Evolutionary conservation across 352 stramenopile genomes (phyloP).

Genomic region (Globisporangium radiosum): DNA sequence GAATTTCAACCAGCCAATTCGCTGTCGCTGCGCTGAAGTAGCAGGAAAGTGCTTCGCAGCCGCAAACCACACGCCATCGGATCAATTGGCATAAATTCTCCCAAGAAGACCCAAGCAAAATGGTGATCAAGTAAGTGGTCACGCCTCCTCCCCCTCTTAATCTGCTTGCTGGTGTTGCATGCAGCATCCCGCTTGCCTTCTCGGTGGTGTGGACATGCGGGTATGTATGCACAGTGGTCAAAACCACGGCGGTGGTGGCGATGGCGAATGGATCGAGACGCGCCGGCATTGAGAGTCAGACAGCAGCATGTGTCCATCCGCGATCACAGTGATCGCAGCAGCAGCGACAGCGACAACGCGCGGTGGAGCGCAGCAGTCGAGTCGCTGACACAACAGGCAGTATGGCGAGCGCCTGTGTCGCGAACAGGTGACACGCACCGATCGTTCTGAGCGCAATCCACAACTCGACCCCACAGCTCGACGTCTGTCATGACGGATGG

Average conservation of each 20-base stretch:
- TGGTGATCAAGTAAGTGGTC: constrained; percentile 87
- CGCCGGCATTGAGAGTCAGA: no score
- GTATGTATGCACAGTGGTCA: background rate
- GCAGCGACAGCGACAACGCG: background rate
- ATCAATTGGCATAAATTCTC: constrained; percentile 86
- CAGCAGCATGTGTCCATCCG: background rate
- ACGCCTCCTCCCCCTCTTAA: background rate
- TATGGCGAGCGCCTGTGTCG: no score
- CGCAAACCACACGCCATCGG: constrained; percentile 23
- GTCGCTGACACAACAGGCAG: background rate
- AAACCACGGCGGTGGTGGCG: background rate
- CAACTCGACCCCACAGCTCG: no score
- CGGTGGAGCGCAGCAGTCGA: background rate
- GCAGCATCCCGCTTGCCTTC: background rate
- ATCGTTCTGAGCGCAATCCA: no score
- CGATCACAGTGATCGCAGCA: no score
- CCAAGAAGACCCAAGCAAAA: constrained; percentile 85
- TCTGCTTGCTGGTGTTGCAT: background rate
- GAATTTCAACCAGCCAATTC: constrained; percentile 82
- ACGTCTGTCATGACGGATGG: no score
- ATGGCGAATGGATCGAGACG: background rate
- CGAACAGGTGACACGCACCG: no score
- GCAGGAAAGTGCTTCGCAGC: constrained; percentile 17
- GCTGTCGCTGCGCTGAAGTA: constrained; percentile 41
- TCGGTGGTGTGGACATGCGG: no score